Conservation (phyloP, 2,329 filamentous ascomycete genomes). For the Sarocladium kiliense region DNA sequence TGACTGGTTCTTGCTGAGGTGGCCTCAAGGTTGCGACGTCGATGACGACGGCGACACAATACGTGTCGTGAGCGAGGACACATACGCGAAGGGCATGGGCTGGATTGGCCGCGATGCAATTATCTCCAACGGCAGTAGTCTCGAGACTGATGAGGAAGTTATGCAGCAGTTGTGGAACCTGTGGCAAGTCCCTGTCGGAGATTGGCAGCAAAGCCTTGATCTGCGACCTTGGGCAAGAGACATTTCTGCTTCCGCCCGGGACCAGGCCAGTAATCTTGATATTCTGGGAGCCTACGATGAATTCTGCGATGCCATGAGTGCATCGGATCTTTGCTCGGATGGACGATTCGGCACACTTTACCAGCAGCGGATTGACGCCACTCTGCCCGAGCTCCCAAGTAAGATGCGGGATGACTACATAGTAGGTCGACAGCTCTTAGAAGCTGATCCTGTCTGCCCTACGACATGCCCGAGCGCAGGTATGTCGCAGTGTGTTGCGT, state of each 20-base stretch:
- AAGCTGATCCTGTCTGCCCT: conserved; percentile 31
- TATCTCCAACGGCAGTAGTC: conserved; percentile 22
- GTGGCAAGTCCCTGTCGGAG: conserved; percentile 60
- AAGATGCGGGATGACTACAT: conserved; percentile 46
- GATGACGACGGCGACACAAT: conserved; percentile 63
- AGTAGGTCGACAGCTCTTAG: conserved; percentile 42
- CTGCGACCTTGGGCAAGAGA: conserved; percentile 29
- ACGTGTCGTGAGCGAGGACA: conserved; percentile 75
- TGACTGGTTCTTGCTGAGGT: conserved; percentile 81
- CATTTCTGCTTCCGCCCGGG: conserved; percentile 13
- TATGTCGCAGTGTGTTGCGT: conserved; percentile 25
- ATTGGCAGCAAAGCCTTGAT: conserved; percentile 44
- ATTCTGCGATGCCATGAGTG: conserved; percentile 58
- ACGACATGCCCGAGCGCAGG: conserved; percentile 21
- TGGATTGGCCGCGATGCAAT: conserved; percentile 61
- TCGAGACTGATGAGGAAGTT: conserved; percentile 54
- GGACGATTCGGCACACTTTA: conserved; percentile 37
- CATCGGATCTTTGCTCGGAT: conserved; percentile 55
- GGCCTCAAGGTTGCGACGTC: conserved; percentile 65
- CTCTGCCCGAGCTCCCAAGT: conserved; percentile 49
- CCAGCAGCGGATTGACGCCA: conserved; percentile 55
- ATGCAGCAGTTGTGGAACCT: conserved; percentile 60
- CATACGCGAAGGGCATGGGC: conserved; percentile 75
- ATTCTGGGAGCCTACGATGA: conserved; percentile 45
- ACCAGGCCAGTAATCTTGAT: conserved; percentile 21